phyloP scores from a whole-genome alignment of 768 basidiomycete genomes.

The Tricholoma flavovirens region DNA sequence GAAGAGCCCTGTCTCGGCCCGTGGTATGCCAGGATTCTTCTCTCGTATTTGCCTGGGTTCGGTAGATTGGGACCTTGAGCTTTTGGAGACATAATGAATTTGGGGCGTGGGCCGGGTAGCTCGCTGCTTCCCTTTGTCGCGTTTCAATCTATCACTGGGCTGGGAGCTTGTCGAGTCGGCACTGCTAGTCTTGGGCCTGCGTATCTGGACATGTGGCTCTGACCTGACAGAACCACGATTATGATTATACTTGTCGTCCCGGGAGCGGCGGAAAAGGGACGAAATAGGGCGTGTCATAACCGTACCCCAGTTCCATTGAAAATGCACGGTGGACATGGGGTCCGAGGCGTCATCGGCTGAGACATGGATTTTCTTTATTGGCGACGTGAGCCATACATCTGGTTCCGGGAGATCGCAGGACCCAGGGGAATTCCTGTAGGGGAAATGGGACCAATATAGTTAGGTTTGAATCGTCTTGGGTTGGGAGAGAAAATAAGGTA shows the following conservation, averaged over 20 bases:
- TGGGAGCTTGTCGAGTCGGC: not conserved
- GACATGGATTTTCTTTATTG: slow-evolving; percentile 39
- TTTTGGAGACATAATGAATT: slow-evolving; percentile 6
- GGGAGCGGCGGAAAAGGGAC: slow-evolving; percentile 42
- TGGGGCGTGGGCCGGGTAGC: slow-evolving; percentile 1
- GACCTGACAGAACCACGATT: slow-evolving; percentile 18
- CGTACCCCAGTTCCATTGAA: slow-evolving; percentile 55
- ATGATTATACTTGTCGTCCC: slow-evolving; percentile 12
- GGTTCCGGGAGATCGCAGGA: slow-evolving; percentile 65
- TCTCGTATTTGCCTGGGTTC: slow-evolving; percentile 23
- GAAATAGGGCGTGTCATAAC: slow-evolving; percentile 37
- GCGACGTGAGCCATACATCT: slow-evolving; percentile 57
- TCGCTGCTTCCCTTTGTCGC: slow-evolving; percentile 24
- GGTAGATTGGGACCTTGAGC: slow-evolving; percentile 24
- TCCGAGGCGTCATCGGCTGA: slow-evolving; percentile 72
- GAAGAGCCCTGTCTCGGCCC: no score
- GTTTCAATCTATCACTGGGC: slow-evolving; percentile 6
- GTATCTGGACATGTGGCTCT: slow-evolving; percentile 16
- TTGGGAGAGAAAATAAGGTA: slow-evolving; percentile 35
- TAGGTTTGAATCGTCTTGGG: slow-evolving; percentile 2
- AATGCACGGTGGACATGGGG: slow-evolving; percentile 63
- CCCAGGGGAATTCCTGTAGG: slow-evolving; percentile 55
- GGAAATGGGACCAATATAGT: slow-evolving; percentile 6
- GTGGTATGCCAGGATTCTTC: no score
- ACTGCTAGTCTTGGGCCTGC: slow-evolving; percentile 11